Evolutionary conservation across 192 early-diverging fungal genomes (phyloP).

Genomic region (Jimgerdemannia flammicorona): DNA sequence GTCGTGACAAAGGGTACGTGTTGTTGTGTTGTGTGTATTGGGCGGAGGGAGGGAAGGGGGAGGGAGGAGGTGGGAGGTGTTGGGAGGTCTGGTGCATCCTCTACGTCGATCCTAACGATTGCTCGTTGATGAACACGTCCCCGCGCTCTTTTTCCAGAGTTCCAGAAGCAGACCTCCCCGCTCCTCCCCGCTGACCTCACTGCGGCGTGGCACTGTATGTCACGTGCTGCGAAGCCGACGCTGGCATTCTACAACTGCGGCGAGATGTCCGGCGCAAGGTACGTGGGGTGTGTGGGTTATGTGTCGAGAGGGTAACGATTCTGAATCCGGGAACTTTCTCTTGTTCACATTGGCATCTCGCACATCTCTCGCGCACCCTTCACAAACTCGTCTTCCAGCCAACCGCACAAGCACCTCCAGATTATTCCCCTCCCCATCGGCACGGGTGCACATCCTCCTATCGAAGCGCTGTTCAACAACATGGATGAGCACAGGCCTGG

Average conservation of each 20-base stretch:
- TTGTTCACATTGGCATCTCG: too few species aligned
- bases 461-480: conserved; percentile 30
- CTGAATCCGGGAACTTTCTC: too few species aligned
- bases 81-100: not conserved
- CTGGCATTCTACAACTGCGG: conserved; percentile 60
- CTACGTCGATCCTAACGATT: not conserved
- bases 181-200: conserved; percentile 41
- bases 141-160: conserved; percentile 30
- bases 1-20: conserved; percentile 52
- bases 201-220: conserved; percentile 31
- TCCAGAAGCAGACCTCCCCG: conserved; percentile 43
- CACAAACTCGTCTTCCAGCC: conserved; percentile 21
- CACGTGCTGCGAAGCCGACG: conserved; percentile 12
- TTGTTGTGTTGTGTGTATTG: not conserved
- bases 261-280: conserved; percentile 47
- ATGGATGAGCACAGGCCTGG: conserved; percentile 33
- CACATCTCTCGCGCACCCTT: too few species aligned
- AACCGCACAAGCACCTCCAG: conserved; percentile 59
- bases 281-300: not conserved
- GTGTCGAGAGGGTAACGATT: too few species aligned
- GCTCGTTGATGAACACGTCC: not conserved
- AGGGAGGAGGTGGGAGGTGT: too few species aligned
- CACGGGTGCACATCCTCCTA: conserved; percentile 27
- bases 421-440: conserved; percentile 35
- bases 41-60: not conserved